Evolutionary conservation across 305 asterid species (phyloP), one percentile per base, ranked within the genome.

Genomic region (Fraxinus floribunda): DNA sequence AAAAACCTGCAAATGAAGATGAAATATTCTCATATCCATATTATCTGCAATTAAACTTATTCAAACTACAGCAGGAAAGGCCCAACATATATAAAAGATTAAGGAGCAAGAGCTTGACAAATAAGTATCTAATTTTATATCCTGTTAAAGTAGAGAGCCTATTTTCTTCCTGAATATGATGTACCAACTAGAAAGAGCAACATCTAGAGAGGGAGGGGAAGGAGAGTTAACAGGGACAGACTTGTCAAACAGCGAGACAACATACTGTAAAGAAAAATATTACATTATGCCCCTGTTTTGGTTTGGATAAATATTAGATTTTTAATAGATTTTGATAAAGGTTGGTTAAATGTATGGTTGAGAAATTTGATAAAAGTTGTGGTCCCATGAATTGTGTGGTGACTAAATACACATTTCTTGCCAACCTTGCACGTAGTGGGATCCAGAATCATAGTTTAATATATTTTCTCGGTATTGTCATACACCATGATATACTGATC

Each of bases 1-100:
- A 82, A 95, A 95, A 79, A 94, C 97, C 99, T 95, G 93, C 81
- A 88, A 86, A 86, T 55, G 41, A 8, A 55, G 35, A 80, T 16
- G 66, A 78, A 6, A 15, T 24, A 13, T 32, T 38, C 20, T 77
- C 82, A 80, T 76, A 64, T 68, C 75, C 26, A 72, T 73, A 71
- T 20, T 9, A 29, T 36, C 10, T 49, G 60, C 60, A 49, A 49
- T 49, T 49, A 49, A 49, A 46, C 6, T 46, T 46, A 46, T 13
- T 20, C 64, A 68, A 78, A 80, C 16, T 81, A 71, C 80, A 78
- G 78, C 30, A 73, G 22, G 71, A 73, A 64, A 18, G 71, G 35
- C 52, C 49, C 78, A 72, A 66, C n/a, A 11, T 26, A 81, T 29
- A 1, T 32, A 34, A 70, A 15, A 46, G 57, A 39, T 10, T 10